Percentiles rank a stretch among this genome's conserved stretches.
Conservation (phyloP, 2,329 filamentous ascomycete species). For the Coccinonectria pachysandricola region DNA sequence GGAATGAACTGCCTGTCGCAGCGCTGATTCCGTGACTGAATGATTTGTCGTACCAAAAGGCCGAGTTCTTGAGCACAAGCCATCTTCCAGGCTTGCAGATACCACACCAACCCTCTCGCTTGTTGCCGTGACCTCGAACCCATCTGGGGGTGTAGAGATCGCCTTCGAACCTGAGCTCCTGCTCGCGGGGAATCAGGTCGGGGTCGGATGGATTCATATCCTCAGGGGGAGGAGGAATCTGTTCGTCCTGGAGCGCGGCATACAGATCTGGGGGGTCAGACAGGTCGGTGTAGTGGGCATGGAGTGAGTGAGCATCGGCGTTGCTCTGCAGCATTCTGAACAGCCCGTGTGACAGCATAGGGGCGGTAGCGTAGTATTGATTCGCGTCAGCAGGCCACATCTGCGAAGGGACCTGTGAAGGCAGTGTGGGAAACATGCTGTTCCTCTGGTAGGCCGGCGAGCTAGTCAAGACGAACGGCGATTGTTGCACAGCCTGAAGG, state of each 20-base stretch:
- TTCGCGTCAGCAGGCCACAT: constrained; percentile 39
- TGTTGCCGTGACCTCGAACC: constrained; percentile 78
- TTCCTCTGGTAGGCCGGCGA: constrained; percentile 42
- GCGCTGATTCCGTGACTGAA: constrained; percentile 83
- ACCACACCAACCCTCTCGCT: constrained; percentile 82
- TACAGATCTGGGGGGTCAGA: constrained; percentile 70
- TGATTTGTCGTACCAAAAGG: constrained; percentile 89
- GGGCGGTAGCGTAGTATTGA: constrained; percentile 49
- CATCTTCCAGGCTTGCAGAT: constrained; percentile 79
- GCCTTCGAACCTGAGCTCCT: constrained; percentile 67
- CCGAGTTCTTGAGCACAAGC: constrained; percentile 82
- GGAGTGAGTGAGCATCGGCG: constrained; percentile 55
- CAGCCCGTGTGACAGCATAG: constrained; percentile 58
- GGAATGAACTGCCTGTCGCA: constrained; percentile 67
- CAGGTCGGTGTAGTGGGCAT: constrained; percentile 61
- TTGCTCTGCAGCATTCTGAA: constrained; percentile 69
- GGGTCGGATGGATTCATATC: constrained; percentile 74
- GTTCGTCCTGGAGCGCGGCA: constrained; percentile 63
- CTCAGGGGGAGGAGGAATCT: constrained; percentile 62
- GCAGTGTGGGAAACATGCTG: constrained; percentile 42
- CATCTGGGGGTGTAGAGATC: constrained; percentile 77
- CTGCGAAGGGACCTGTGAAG: constrained; percentile 40
- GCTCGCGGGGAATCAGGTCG: constrained; percentile 66
- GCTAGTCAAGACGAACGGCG: constrained; percentile 44
- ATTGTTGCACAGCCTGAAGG: constrained; percentile 44